These are phyloP conservation scores for Solanum pinnatisectum DNA, from an alignment of 257 asterid species.

Conservation along the genomic window DNA sequence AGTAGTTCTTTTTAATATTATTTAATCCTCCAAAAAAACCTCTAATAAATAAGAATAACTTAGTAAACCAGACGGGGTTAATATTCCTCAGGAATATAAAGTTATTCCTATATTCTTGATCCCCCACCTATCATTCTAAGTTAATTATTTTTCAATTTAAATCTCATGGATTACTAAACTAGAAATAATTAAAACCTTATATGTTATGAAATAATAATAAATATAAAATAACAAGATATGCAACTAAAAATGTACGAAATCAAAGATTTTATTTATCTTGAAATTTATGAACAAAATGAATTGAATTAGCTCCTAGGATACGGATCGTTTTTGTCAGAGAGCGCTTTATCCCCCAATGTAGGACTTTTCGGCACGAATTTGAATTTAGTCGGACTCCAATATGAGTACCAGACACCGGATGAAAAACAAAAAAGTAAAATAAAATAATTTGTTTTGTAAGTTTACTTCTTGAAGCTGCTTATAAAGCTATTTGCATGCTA, in stretches of 20 bases:
- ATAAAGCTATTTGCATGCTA: no score
- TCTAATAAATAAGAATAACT: no score
- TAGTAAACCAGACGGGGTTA: neutral
- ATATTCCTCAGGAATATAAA: neutral
- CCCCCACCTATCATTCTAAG: no score
- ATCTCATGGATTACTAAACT: no score
- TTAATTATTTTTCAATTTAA: no score
- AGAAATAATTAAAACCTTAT: no score
- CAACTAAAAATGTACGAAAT: no score
- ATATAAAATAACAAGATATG: no score
- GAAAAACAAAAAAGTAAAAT: no score
- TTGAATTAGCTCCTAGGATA: neutral
- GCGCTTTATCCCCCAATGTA: fast-evolving
- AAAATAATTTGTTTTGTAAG: neutral
- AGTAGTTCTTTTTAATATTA: neutral
- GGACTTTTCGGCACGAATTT: fast-evolving
- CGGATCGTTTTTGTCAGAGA: no score
- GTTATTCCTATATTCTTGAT: neutral
- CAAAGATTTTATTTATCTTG: neutral
- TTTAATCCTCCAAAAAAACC: neutral
- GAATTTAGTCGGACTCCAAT: fast-evolving
- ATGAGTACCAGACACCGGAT: fast-evolving
- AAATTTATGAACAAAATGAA: neutral
- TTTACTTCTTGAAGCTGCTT: neutral
- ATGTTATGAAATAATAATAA: no score